These are phyloP conservation scores for Lagenidium giganteum DNA, from an alignment of 352 stramenopile species.

Conservation along the genomic window DNA sequence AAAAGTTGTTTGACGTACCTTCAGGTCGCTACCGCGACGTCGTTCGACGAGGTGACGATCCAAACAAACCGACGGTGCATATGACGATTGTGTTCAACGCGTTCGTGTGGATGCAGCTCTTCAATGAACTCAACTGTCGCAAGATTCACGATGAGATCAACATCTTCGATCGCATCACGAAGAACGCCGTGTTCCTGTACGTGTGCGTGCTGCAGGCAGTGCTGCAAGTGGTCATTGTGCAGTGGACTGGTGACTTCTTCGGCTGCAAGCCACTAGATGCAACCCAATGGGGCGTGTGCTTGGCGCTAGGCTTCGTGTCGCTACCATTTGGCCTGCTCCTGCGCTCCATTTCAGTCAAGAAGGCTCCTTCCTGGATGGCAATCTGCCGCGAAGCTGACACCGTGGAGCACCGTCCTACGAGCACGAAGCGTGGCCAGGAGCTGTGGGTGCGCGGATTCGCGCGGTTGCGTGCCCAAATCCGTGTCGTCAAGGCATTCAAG, in stretches of 20 bases:
- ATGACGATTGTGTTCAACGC: slow-evolving; percentile 97
- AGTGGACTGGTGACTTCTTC: slow-evolving; percentile 85
- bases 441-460: slow-evolving; percentile 50
- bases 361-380: slow-evolving; percentile 54
- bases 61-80: slow-evolving; percentile 75
- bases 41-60: slow-evolving; percentile 27
- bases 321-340: slow-evolving; percentile 47
- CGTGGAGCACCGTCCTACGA: slow-evolving; percentile 26
- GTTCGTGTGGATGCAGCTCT: slow-evolving; percentile 96
- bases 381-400: slow-evolving; percentile 43
- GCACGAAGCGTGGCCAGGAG: slow-evolving; percentile 33
- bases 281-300: slow-evolving; percentile 51
- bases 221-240: slow-evolving; percentile 93
- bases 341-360: slow-evolving; percentile 46
- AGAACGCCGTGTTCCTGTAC: slow-evolving; percentile 90
- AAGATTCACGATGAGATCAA: slow-evolving; percentile 94
- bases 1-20: slow-evolving; percentile 44
- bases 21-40: slow-evolving; percentile 32
- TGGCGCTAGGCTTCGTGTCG: slow-evolving; percentile 42
- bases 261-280: slow-evolving; percentile 38
- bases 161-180: slow-evolving; percentile 89
- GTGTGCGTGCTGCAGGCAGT: slow-evolving; percentile 88
- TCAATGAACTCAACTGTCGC: slow-evolving; percentile 66
- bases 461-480: slow-evolving; percentile 51
- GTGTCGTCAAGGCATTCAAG: slow-evolving; percentile 63